phyloP scores from a whole-genome alignment of 2,329 filamentous ascomycete species.

The Verticillium tricorpus region DNA sequence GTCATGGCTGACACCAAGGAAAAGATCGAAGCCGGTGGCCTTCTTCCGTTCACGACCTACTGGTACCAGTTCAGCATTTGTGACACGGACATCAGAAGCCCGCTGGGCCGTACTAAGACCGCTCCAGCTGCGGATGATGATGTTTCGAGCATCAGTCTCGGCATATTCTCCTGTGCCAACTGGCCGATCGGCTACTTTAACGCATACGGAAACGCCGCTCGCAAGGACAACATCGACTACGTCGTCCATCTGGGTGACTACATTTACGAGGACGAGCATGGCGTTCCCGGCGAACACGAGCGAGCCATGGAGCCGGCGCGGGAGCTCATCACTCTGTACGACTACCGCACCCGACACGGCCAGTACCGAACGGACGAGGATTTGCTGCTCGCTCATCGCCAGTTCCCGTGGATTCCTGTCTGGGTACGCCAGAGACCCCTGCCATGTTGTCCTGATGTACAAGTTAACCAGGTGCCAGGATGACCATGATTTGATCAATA shows the following conservation, averaged over 20 bases:
- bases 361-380: slow-evolving; percentile 37
- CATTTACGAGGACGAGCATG: slow-evolving; percentile 57
- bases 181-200: slow-evolving; percentile 60
- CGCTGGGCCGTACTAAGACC: slow-evolving; percentile 56
- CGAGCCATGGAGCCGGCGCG: slow-evolving; percentile 5
- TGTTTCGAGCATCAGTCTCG: slow-evolving; percentile 54
- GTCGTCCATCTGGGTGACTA: slow-evolving; percentile 57
- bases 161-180: slow-evolving; percentile 69
- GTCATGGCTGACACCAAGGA: not conserved
- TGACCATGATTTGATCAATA: slow-evolving; percentile 48
- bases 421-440: slow-evolving; percentile 32
- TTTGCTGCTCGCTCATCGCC: slow-evolving; percentile 33
- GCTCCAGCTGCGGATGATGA: slow-evolving; percentile 53
- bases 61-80: slow-evolving; percentile 69
- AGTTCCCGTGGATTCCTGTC: slow-evolving; percentile 39
- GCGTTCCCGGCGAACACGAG: not conserved
- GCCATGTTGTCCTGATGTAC: slow-evolving; percentile 32
- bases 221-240: slow-evolving; percentile 57
- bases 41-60: slow-evolving; percentile 62
- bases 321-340: slow-evolving; percentile 28
- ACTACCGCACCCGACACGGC: slow-evolving; percentile 37
- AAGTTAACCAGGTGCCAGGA: slow-evolving; percentile 18
- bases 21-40: slow-evolving; percentile 52
- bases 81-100: slow-evolving; percentile 54
- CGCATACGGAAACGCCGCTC: slow-evolving; percentile 52